Evolutionary conservation across 1,284 basidiomycete genomes (phyloP).

Genomic region (Phylloporus gajari): DNA sequence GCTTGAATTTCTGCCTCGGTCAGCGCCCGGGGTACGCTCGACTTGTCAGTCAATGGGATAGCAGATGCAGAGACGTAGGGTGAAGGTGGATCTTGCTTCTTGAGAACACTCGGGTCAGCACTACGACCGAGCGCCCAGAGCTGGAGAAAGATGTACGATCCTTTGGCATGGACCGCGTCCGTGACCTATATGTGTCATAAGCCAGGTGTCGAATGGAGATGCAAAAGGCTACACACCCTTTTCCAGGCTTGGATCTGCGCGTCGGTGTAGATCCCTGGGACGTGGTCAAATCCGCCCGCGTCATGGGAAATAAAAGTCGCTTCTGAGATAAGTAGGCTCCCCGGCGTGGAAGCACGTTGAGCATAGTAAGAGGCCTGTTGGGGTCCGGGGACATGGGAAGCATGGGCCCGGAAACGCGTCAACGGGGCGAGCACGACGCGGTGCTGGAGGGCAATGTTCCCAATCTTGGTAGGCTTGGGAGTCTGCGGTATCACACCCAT

Average conservation of each 20-base stretch:
- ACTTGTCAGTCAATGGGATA: constrained; percentile 47
- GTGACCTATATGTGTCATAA: constrained; percentile 35
- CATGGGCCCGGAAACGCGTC: constrained; percentile 44
- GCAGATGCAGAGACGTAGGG: constrained; percentile 54
- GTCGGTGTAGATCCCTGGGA: constrained; percentile 9
- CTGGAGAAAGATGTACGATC: too few relatives aligned
- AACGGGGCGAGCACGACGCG: constrained; percentile 48
- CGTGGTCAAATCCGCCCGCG: background rate
- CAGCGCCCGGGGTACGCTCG: background rate
- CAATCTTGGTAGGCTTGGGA: too few relatives aligned
- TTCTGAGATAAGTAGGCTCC: constrained; percentile 13
- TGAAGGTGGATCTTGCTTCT: constrained; percentile 34
- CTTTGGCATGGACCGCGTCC: constrained; percentile 18
- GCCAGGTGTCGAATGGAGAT: background rate
- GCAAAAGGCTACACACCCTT: too few relatives aligned
- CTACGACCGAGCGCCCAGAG: constrained; percentile 52
- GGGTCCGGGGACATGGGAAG: constrained; percentile 27
- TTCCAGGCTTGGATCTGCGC: constrained; percentile 5
- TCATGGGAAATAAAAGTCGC: constrained; percentile 1
- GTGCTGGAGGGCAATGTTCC: constrained; percentile 43
- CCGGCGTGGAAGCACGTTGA: constrained; percentile 4
- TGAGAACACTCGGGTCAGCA: constrained; percentile 40
- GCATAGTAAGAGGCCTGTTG: constrained; percentile 36
- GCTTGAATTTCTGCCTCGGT: background rate
- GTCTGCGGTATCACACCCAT: too few relatives aligned